Conservation (phyloP, 306 rosid genomes). For the Ormosia emarginata region DNA sequence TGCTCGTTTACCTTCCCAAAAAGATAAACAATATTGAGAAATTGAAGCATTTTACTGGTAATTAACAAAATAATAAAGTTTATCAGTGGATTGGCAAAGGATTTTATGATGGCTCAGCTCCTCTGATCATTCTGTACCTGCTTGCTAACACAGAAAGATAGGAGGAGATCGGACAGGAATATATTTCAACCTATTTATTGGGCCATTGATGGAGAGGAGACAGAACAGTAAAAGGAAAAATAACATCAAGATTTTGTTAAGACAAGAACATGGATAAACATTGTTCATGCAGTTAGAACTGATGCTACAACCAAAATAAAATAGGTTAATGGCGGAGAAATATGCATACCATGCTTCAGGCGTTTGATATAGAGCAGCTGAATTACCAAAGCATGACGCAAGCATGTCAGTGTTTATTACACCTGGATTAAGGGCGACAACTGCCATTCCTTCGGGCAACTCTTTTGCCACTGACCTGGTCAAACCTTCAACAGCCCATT, state of each 20-base stretch:
- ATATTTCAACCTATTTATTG: not conserved
- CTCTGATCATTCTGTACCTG: not conserved
- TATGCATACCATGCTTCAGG: slow-evolving; percentile 64
- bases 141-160: not conserved
- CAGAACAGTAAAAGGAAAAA: not conserved
- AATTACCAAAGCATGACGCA: slow-evolving; percentile 73
- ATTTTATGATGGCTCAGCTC: not conserved
- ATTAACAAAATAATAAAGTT: not conserved
- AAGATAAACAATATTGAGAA: not conserved
- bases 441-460: slow-evolving; percentile 72
- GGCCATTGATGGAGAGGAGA: not conserved
- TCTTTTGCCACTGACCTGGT: slow-evolving; percentile 80
- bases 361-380: slow-evolving; percentile 60
- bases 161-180: not conserved
- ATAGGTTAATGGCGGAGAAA: not conserved
- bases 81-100: not conserved
- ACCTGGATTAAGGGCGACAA: slow-evolving; percentile 83
- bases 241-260: too few relatives aligned
- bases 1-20: not conserved
- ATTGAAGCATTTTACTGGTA: not conserved
- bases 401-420: slow-evolving; percentile 90
- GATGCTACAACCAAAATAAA: not conserved
- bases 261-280: not conserved
- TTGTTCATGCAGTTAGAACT: not conserved
- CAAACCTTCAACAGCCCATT: slow-evolving; percentile 92